These are phyloP conservation scores for Chaetomidium leptoderma DNA, from an alignment of 495 filamentous ascomycete genomes.

Conservation along the genomic window DNA sequence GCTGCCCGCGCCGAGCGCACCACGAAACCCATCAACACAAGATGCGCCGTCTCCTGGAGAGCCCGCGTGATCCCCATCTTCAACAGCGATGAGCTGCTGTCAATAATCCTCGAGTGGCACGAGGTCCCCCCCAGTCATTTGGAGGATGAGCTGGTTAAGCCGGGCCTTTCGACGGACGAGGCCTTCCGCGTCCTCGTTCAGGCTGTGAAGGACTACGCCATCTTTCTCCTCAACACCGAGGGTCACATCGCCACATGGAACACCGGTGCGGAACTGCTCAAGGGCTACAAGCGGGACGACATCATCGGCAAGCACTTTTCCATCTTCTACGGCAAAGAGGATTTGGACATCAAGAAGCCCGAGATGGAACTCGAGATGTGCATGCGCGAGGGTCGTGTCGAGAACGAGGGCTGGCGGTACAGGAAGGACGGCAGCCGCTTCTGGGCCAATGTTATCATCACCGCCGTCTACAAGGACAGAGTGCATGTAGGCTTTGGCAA, in stretches of 20 bases:
- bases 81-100: conserved; percentile 42
- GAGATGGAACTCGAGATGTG: conserved; percentile 53
- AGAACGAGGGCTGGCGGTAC: conserved; percentile 66
- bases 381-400: conserved; percentile 55
- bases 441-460: conserved; percentile 66
- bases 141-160: conserved; percentile 44
- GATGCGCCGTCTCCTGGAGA: conserved; percentile 28
- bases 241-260: conserved; percentile 63
- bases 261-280: conserved; percentile 53
- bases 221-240: conserved; percentile 59
- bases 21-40: conserved; percentile 23
- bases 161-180: conserved; percentile 43
- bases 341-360: conserved; percentile 51
- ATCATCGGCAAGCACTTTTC: conserved; percentile 63
- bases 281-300: conserved; percentile 54
- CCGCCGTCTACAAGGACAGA: conserved; percentile 53
- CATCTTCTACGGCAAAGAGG: conserved; percentile 56
- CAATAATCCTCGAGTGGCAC: conserved; percentile 48
- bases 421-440: conserved; percentile 58
- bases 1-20: conserved; percentile 34
- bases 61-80: conserved; percentile 53
- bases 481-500: conserved; percentile 61
- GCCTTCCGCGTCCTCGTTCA: conserved; percentile 59
- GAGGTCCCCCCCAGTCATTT: conserved; percentile 25
- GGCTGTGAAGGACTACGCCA: conserved; percentile 63